Conservation (phyloP, 176 grass and related monocot species). For the Rhynchospora pubera region DNA sequence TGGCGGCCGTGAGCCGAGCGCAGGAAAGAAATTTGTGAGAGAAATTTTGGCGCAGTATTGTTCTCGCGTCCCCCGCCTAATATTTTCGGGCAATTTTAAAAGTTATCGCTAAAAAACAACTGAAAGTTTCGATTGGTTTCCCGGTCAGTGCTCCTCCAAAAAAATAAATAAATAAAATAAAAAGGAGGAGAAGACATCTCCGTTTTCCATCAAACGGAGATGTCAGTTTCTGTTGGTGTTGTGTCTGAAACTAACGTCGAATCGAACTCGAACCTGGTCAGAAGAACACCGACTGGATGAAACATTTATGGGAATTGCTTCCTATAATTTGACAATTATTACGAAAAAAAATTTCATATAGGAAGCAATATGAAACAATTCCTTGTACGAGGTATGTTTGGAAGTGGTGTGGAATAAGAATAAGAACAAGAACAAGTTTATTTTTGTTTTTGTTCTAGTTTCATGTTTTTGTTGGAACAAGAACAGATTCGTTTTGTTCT, state of each 20-base stretch:
- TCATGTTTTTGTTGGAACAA: too few relatives aligned
- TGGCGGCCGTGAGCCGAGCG: background rate
- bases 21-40: constrained; percentile 11
- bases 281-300: background rate
- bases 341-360: too few relatives aligned
- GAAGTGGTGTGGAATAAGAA: too few relatives aligned
- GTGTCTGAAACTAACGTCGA: background rate
- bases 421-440: too few relatives aligned
- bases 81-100: constrained; percentile 4
- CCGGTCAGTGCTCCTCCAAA: background rate
- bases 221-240: background rate
- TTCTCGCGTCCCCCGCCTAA: constrained; percentile 13
- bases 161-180: background rate
- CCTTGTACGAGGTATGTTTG: too few relatives aligned
- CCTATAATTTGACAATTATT: background rate
- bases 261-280: too few relatives aligned
- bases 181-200: background rate
- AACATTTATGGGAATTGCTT: too few relatives aligned
- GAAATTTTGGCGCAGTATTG: constrained; percentile 23
- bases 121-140: background rate
- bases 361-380: too few relatives aligned
- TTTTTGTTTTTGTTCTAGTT: too few relatives aligned
- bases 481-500: too few relatives aligned
- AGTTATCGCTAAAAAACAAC: background rate
- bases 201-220: background rate